phyloP scores from a whole-genome alignment of 2,329 filamentous ascomycete species.

The Trichoderma cornu-damae region DNA sequence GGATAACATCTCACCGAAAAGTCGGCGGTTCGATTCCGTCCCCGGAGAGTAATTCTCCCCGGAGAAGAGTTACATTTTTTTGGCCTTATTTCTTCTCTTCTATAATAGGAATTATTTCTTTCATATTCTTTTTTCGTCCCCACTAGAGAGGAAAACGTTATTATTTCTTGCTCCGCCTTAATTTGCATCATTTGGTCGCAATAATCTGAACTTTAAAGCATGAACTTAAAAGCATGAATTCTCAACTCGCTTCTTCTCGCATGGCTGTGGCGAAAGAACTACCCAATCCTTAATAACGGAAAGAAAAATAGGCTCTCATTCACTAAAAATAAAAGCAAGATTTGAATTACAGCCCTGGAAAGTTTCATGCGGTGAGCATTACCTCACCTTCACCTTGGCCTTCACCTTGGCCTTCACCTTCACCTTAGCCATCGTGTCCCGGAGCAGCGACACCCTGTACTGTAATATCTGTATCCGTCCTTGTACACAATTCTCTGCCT shows the following conservation, averaged over 20 bases:
- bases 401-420: neutral
- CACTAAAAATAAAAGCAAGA: neutral
- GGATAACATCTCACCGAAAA: conserved; percentile 16
- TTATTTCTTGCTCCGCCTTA: neutral
- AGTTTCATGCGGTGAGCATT: neutral
- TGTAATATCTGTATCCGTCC: neutral
- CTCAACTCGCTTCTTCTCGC: no score
- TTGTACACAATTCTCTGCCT: neutral
- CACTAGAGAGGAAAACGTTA: no score
- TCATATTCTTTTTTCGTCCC: neutral
- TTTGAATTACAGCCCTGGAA: neutral
- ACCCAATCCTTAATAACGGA: neutral
- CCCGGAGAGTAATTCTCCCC: conserved; percentile 18
- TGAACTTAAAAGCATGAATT: no score
- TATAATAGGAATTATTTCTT: neutral
- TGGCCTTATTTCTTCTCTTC: neutral
- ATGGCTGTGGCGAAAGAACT: neutral
- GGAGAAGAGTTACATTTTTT: conserved; percentile 21
- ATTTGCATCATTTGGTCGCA: neutral
- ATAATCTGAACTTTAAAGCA: no score
- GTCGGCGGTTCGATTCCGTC: conserved; percentile 20
- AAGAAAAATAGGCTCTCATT: neutral
- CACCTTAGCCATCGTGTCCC: neutral
- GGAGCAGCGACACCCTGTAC: neutral
- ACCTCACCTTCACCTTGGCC: neutral